Evolutionary conservation across 2,329 filamentous ascomycete genomes (phyloP), one percentile per base, ranked within the genome.

Genomic region (Clarireedia hainanense): DNA sequence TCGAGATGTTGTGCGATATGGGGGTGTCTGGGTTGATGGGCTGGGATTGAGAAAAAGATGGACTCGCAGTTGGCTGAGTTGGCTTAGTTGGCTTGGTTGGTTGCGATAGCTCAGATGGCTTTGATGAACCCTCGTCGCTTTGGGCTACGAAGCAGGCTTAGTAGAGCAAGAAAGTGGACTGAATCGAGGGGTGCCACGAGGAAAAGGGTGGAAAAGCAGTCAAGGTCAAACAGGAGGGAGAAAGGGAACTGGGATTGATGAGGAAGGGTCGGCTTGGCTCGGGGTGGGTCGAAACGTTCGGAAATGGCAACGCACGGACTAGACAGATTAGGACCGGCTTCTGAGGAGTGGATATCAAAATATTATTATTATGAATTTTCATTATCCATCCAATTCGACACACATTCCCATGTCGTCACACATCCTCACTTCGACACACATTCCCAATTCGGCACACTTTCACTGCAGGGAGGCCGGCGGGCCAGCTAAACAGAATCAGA

Each of bases 141-240:
- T 52, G n/a, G 50, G 40, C 27, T 36, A 30, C 12, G 27, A 30
- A 30, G 27, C 10, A 30, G 27, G 27, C 27, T 30, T 30, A 30
- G 27, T 30, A 30, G 27, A 30, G 10, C 10, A 30, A 10, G 27
- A 30, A 30, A 30, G 27, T 12, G 27, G 27, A 30, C 10, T 10
- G 27, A 30, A 30, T 30, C 27, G 27, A 30, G 27, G 45, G 53
- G 27, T 42, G 54, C 57, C 57, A 59, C 57, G 58, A 59, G 58
- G 56, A 26, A 36, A 46, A 26, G 48, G 45, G 27, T 7, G 50
- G 14, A 36, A 52, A 23, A 42, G 27, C 7, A 12, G 26, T 30
- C 17, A 36, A 46, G 23, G 43, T 46, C 40, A 46, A 46, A 36
- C 26, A 17, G 24, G 39, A 52, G 26, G 12, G 39, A 45, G 17